phyloP scores from a whole-genome alignment of 2,329 filamentous ascomycete species.

The Cladosporium colombiae region DNA sequence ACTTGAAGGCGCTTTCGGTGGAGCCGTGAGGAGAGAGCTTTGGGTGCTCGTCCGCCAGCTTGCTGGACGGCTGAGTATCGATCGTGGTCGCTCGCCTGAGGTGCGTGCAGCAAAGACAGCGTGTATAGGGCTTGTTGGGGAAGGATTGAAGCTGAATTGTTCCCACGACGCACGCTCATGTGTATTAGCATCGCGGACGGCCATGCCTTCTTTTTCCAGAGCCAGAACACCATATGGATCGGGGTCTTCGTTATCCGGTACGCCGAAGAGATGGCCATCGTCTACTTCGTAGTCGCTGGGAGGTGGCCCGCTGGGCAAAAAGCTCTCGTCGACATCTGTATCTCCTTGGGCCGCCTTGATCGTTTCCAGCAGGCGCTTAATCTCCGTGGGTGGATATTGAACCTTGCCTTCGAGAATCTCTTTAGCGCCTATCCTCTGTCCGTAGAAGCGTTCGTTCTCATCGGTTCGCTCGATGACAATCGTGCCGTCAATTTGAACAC shows the following conservation, averaged over 20 bases:
- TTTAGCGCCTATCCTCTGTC: slow-evolving; percentile 60
- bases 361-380: slow-evolving; percentile 71
- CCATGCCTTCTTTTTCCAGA: slow-evolving; percentile 84
- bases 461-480: slow-evolving; percentile 83
- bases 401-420: slow-evolving; percentile 65
- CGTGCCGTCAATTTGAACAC: slow-evolving; percentile 83
- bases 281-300: slow-evolving; percentile 72
- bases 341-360: slow-evolving; percentile 87
- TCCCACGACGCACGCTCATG: slow-evolving; percentile 72
- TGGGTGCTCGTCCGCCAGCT: slow-evolving; percentile 32
- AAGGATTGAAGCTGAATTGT: slow-evolving; percentile 79
- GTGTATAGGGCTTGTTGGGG: slow-evolving; percentile 71
- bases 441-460: slow-evolving; percentile 86
- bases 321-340: slow-evolving; percentile 66
- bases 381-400: slow-evolving; percentile 57
- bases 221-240: slow-evolving; percentile 91
- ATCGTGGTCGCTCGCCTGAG: slow-evolving; percentile 52
- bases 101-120: slow-evolving; percentile 58
- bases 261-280: slow-evolving; percentile 64
- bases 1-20: slow-evolving; percentile 34
- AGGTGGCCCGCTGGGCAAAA: slow-evolving; percentile 69
- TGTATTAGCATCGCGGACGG: slow-evolving; percentile 86
- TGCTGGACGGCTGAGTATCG: slow-evolving; percentile 32
- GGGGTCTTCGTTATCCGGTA: slow-evolving; percentile 77
- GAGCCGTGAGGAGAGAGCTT: slow-evolving; percentile 23